Evolutionary conservation across 78 protist genomes (phyloP), one percentile per base, ranked within the genome.

Genomic region (Dictyostelium intermedium): DNA sequence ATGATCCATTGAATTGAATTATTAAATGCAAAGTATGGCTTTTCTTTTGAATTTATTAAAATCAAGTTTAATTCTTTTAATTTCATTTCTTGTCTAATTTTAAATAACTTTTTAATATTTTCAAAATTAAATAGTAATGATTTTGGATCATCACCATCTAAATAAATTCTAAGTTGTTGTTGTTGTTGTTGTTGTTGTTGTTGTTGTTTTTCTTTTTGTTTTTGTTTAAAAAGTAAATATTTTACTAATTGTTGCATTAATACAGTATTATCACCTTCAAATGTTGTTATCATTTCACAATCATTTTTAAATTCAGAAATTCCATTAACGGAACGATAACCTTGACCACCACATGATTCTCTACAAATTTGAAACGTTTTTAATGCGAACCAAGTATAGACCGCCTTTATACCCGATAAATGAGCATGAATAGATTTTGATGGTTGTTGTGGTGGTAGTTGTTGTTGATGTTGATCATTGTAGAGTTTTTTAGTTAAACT

Each of bases 281-380:
- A 82, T 23, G 95, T 91, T 2, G 43, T 7, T 5, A 69, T 30
- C 37, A 60, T 84, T 27, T 20, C 2, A 72, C 82, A 81, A 25
- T 56, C 25, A 14, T 35, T 9, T 23, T 37, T 60, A 1, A 96
- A 83, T 11, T 11, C 0, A 10, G 91, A 86, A 9, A 91, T 39
- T 4, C 97, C 97, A 23, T 80, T 69, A 20, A 73, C 20, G 3
- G 30, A 72, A 14, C 73, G 45, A 92, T 91, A 97, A 5, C 98
- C 98, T 39, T 96, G 97, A 32, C 98, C 98, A 32, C 98, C 98
- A 56, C 97, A 96, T 4, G 85, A 4, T 27, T 73, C 5, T 43
- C 97, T 83, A 45, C 85, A 50, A 45, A 80, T 86, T 73, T 97
- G 96, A 47, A 98, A 76, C 25, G 93, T 95, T 45, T 37, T 76